Percentiles rank a stretch among this genome's conserved stretches.
Evolutionary conservation across 2,329 filamentous ascomycete species (phyloP).

Genomic region (Spiromastix sp.): DNA sequence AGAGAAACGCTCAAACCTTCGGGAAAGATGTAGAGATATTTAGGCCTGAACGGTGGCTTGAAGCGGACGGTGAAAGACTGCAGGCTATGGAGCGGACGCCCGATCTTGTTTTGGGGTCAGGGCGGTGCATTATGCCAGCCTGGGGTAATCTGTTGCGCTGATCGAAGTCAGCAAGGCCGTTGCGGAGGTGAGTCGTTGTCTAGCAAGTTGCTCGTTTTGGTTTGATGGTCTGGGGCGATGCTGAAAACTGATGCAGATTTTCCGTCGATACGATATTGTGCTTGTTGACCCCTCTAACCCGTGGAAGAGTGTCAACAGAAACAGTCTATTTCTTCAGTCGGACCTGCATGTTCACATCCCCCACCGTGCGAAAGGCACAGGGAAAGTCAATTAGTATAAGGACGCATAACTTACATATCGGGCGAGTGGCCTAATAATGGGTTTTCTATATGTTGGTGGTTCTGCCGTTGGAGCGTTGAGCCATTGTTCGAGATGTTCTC

Average conservation of each 20-base stretch:
- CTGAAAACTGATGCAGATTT: background rate
- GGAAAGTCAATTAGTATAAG: no score
- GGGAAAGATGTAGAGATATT: constrained; percentile 31
- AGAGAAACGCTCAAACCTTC: constrained; percentile 20
- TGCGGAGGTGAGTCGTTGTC: constrained; percentile 5
- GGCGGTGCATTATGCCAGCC: constrained; percentile 4
- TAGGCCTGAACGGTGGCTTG: constrained; percentile 41
- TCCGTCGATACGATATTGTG: constrained; percentile 4
- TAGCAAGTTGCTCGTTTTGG: background rate
- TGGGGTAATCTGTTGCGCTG: constrained; percentile 6
- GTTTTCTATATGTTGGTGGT: no score
- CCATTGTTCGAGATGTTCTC: no score
- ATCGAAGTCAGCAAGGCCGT: constrained; percentile 6
- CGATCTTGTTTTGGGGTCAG: constrained; percentile 7
- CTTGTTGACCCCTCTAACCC: constrained; percentile 3
- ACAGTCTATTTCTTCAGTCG: background rate
- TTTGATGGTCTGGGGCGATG: background rate
- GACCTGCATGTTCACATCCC: background rate
- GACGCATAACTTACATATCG: no score
- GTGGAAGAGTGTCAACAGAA: background rate
- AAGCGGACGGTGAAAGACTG: background rate
- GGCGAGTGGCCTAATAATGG: no score
- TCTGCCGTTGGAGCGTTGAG: no score
- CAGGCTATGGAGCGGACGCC: constrained; percentile 3
- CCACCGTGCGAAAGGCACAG: background rate